Evolutionary conservation across 1,284 basidiomycete species (phyloP).

Genomic region (Malassezia cuniculi): DNA sequence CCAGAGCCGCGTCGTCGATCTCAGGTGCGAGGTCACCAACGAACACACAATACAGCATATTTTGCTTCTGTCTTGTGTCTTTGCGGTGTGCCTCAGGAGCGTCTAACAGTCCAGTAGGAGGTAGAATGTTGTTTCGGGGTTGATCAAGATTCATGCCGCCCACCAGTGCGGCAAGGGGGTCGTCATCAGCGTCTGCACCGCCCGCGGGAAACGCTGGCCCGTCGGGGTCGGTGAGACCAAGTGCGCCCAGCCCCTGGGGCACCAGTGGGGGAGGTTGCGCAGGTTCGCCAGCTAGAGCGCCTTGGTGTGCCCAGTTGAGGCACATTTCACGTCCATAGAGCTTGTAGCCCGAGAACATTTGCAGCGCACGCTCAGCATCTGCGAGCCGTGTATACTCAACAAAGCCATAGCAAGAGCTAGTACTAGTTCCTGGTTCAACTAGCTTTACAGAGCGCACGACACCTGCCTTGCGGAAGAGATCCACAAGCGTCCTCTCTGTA

Average conservation of each 20-base stretch:
- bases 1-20: constrained; percentile 92
- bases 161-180: too few relatives aligned
- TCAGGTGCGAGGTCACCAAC: constrained; percentile 95
- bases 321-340: constrained; percentile 68
- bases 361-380: constrained; percentile 28
- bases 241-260: too few relatives aligned
- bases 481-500: constrained; percentile 60
- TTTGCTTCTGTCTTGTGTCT: constrained; percentile 71
- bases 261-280: too few relatives aligned
- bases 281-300: constrained; percentile 18
- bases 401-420: constrained; percentile 98
- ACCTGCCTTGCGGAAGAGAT: constrained; percentile 89
- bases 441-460: constrained; percentile 95
- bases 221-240: too few relatives aligned
- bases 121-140: too few relatives aligned
- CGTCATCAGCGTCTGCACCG: too few relatives aligned
- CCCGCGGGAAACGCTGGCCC: too few relatives aligned
- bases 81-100: constrained; percentile 54
- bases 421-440: constrained; percentile 90
- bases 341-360: constrained; percentile 91
- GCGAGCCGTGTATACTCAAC: constrained; percentile 48
- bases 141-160: too few relatives aligned
- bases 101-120: too few relatives aligned
- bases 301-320: constrained; percentile 40
- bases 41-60: constrained; percentile 90